Evolutionary conservation across 1,139 yeast species (phyloP).

Genomic region (Kurtzmaniella natalensis): DNA sequence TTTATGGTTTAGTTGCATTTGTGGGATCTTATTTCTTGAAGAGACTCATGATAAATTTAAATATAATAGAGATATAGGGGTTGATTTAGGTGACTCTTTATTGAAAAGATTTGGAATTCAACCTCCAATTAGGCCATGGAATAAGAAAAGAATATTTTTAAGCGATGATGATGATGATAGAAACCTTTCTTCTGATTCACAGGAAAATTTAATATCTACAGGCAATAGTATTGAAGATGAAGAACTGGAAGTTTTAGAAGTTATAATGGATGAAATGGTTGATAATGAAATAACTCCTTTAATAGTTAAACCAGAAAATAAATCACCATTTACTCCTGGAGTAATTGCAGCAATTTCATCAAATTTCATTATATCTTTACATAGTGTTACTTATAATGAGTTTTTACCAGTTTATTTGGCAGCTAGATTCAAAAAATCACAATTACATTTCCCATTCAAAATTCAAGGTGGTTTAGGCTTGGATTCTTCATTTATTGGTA

Average conservation of each 20-base stretch:
- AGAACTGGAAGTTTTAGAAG: slow-evolving; percentile 5
- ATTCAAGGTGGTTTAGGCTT: slow-evolving; percentile 49
- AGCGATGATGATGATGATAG: background rate
- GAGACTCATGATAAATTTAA: slow-evolving; percentile 51
- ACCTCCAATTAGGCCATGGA: slow-evolving; percentile 33
- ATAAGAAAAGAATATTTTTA: background rate
- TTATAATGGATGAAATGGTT: slow-evolving; percentile 1
- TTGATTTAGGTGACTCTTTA: slow-evolving; percentile 49
- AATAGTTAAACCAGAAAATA: slow-evolving; percentile 1
- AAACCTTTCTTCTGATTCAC: background rate
- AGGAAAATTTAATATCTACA: slow-evolving; percentile 6
- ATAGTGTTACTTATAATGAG: slow-evolving; percentile 52
- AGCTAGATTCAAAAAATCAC: slow-evolving; percentile 31
- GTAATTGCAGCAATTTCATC: slow-evolving; percentile 39
- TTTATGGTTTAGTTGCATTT: slow-evolving; percentile 32
- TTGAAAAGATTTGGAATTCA: slow-evolving; percentile 28
- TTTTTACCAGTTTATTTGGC: slow-evolving; percentile 59
- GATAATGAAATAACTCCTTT: slow-evolving; percentile 3
- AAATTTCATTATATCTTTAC: slow-evolving; percentile 44
- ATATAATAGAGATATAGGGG: slow-evolving; percentile 44
- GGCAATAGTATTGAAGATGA: slow-evolving; percentile 8
- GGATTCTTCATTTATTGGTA: slow-evolving; percentile 18
- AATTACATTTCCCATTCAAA: slow-evolving; percentile 42
- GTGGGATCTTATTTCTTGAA: slow-evolving; percentile 52
- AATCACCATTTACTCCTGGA: slow-evolving; percentile 23